Base-by-base conservation (phyloP, 805 yeast genomes). In the Suhomyces sp. region DNA sequence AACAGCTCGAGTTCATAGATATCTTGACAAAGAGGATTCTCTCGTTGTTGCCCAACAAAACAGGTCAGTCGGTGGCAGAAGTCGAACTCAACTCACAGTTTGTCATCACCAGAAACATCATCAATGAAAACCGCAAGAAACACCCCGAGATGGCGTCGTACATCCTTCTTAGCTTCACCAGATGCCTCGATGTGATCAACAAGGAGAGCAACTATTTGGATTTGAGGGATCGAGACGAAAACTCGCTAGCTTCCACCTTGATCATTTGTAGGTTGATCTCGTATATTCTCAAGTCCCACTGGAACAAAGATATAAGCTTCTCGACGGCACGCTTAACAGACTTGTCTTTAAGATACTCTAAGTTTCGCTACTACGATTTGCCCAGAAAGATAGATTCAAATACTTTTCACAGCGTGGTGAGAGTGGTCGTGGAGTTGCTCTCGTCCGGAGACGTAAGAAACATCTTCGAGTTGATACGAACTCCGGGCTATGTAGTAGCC, bases 11-110 rank as follows among this genome's bases (percentile, higher is more conserved):
- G 45, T 68, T 61, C 47, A 58, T 70, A 6, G 60, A 59, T 17
- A 57, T 66, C 6, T 48, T 70, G 22, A 49, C 63, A 19, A 60
- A 60, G 49, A 53, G 78, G 43, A 59, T 75, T 40, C 71, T 66
- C 46, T 61, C 68, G 22, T 60, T 73, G 22, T 60, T 75, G 21
- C 78, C 79, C 15, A 66, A 61, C 56, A 58, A 72, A 25, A 68
- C 77, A 1, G 77, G 78, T n/a, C 64, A 66, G 53, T 57, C 71
- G 3, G 53, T 71, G 9, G 66, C 67, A 9, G 78, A 75, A 51
- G 75, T 74, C 7, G 78, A 74, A 59, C 59, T 73, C 43, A 70
- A 73, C 50, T 71, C 75, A 2, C 78, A 73, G 53, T 75, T 66
- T 52, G 51, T 67, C 19, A 56, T 61, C 22, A 67, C 77, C 19